Base-by-base conservation (phyloP, 495 filamentous ascomycete genomes). In the Paragyromitra xinjiangensis region DNA sequence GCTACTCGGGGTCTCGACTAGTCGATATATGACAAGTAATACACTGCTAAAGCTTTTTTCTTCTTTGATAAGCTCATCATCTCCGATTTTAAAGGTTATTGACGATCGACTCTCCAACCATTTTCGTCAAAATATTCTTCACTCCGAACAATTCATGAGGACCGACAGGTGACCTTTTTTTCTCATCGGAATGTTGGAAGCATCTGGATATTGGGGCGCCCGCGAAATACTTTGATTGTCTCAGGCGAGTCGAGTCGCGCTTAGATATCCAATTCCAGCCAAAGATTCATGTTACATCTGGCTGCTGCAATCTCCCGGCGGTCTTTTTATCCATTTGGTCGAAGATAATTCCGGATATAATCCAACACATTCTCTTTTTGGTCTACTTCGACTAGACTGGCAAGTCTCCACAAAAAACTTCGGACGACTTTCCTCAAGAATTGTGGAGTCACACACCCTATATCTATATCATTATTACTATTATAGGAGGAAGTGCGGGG, bases 1-100 rank as follows among this genome's bases (percentile, higher is more conserved):
- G 29, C 53, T 2, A 56, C 53, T 29, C 50, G 19, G 26, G 6
- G 29, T 29, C 26, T 29, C 37, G 22, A 26, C 29, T 24, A 14
- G 39, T 11, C 50, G 39, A 2, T 58, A 50, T 70, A 70, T 70
- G 68, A 45, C 53, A 56, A 44, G 68, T 62, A 62, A 70, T 61
- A 59, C 65, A 39, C 19, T n/a, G 67, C n/a, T 2, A 59, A 34
- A 7, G 29, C 0, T 34, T 37, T 56, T 55, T 56, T 56, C 24
- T 16, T 56, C 24, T 44, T 48, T 40, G 22, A 29, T 61, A 19
- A 70, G 55, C 16, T 56, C 29, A 9, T 40, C 45, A 69, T 44
- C 55, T 45, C 53, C 67, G 56, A 61, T 39, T 61, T 59, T 61
- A 61, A 61, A 39, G 29, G 56, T 37, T 61, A 16, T 61, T 61